Evolutionary conservation across 768 basidiomycete species (phyloP).

Genomic region (Psilocybe sp.): DNA sequence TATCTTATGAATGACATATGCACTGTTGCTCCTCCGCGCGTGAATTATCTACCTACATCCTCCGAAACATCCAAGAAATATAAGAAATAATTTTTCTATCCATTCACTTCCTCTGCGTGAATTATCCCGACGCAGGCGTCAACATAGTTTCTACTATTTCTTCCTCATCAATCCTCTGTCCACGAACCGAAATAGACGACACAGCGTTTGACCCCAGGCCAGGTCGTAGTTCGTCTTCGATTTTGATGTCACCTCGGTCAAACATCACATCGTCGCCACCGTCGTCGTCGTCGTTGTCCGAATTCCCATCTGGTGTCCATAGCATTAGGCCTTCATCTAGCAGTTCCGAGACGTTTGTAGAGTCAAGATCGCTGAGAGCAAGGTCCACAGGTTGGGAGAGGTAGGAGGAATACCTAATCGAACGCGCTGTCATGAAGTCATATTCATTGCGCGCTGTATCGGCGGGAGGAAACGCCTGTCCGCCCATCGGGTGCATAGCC

Average conservation of each 20-base stretch:
- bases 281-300: constrained; percentile 2
- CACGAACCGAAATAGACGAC: neutral
- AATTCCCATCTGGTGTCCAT: constrained; percentile 27
- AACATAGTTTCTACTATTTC: constrained; percentile 24
- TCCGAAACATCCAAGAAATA: neutral
- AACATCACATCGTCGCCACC: constrained; percentile 6
- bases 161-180: constrained; percentile 21
- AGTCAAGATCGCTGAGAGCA: constrained; percentile 44
- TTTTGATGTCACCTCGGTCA: constrained; percentile 5
- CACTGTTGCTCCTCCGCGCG: too few relatives aligned
- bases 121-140: constrained; percentile 11
- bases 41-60: too few relatives aligned
- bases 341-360: constrained; percentile 44
- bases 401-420: constrained; percentile 36
- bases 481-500: constrained; percentile 10
- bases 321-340: constrained; percentile 48
- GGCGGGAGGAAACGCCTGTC: constrained; percentile 4
- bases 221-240: constrained; percentile 3
- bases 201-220: neutral
- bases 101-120: neutral
- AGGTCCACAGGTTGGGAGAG: constrained; percentile 37
- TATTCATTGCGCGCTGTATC: constrained; percentile 39
- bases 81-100: neutral
- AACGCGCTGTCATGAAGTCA: constrained; percentile 45
- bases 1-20: too few relatives aligned